Conservation (phyloP, 1,139 yeast species). For the Candida freyschussii region DNA sequence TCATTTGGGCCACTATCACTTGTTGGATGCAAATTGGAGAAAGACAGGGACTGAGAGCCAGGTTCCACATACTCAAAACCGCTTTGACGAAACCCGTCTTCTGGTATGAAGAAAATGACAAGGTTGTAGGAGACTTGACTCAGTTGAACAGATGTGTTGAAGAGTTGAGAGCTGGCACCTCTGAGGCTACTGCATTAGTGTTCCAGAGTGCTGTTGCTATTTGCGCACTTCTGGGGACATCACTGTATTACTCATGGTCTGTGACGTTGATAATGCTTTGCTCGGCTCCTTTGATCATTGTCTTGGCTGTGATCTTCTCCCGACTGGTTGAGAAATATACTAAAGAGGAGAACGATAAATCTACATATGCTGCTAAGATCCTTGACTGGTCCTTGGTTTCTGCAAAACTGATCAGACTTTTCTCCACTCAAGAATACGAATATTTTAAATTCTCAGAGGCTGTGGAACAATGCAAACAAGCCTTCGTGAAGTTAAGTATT, state of each 20-base stretch:
- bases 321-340: slow-evolving; percentile 46
- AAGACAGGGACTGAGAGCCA: slow-evolving; percentile 54
- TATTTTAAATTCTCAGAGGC: slow-evolving; percentile 36
- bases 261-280: slow-evolving; percentile 72
- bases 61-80: slow-evolving; percentile 38
- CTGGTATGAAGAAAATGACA: slow-evolving; percentile 58
- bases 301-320: slow-evolving; percentile 49
- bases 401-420: slow-evolving; percentile 55
- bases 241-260: slow-evolving; percentile 79
- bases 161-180: slow-evolving; percentile 65
- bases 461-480: slow-evolving; percentile 41
- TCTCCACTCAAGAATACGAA: slow-evolving; percentile 56
- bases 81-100: slow-evolving; percentile 37
- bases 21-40: slow-evolving; percentile 75
- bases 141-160: slow-evolving; percentile 74
- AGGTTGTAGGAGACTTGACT: slow-evolving; percentile 57
- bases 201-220: slow-evolving; percentile 49
- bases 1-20: slow-evolving; percentile 52
- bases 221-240: slow-evolving; percentile 54
- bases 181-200: slow-evolving; percentile 61
- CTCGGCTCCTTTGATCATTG: slow-evolving; percentile 61
- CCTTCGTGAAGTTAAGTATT: slow-evolving; percentile 44
- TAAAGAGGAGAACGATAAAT: slow-evolving; percentile 49
- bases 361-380: slow-evolving; percentile 54
- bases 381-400: slow-evolving; percentile 68